Conservation (phyloP, 495 filamentous ascomycete species). For the Oidiodendron maius region DNA sequence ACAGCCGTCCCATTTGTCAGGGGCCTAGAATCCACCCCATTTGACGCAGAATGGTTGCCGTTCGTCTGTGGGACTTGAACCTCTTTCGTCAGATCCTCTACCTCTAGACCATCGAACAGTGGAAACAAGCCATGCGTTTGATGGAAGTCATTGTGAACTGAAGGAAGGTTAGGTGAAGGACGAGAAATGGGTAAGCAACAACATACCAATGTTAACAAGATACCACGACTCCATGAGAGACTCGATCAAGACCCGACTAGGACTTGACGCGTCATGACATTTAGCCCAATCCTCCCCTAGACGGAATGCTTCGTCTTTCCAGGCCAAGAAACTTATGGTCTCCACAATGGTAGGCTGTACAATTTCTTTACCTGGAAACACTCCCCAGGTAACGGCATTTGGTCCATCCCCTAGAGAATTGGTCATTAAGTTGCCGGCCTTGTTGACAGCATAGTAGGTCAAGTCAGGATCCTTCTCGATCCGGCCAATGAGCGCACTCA, state of each 20-base stretch:
- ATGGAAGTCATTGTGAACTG: constrained; percentile 97
- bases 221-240: constrained; percentile 85
- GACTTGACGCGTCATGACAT: constrained; percentile 71
- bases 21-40: constrained; percentile 11
- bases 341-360: constrained; percentile 99
- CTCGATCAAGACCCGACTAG: constrained; percentile 78
- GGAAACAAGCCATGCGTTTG: constrained; percentile 69
- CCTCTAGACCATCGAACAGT: constrained; percentile 72
- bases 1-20: constrained; percentile 7
- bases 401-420: constrained; percentile 80
- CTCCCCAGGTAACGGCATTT: constrained; percentile 98
- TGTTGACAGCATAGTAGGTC: constrained; percentile 89
- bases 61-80: constrained; percentile 18
- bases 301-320: constrained; percentile 96
- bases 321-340: constrained; percentile 94
- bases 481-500: constrained; percentile 70
- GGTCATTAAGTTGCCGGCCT: constrained; percentile 72
- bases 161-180: constrained; percentile 7
- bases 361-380: constrained; percentile 97
- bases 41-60: constrained; percentile 6
- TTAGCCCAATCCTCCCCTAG: constrained; percentile 91
- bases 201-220: constrained; percentile 89
- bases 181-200: neutral
- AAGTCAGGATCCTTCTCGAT: constrained; percentile 75
- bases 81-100: constrained; percentile 56